Base-by-base conservation (phyloP, 2,329 filamentous ascomycete species). In the Colletotrichum abscissum region DNA sequence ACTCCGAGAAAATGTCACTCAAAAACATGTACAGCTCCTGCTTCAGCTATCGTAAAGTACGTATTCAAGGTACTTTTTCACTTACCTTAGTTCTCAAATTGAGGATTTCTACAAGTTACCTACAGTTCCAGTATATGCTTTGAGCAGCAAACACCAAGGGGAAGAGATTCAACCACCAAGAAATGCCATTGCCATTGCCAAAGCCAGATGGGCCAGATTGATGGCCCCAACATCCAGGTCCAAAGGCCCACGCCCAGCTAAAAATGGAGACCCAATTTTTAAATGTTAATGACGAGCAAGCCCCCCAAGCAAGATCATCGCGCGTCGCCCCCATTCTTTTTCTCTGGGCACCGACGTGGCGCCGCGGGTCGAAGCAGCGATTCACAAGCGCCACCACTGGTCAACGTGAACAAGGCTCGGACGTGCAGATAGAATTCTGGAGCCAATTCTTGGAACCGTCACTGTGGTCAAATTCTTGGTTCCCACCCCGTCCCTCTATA, bases 301-400 rank as follows among this genome's bases (percentile, higher is more conserved):
- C 38, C 22, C 58, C 59, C 65, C 59, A 52, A 38, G 26, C 69
- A 8, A 54, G 71, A 73, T 73, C 71, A 62, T 56, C 67, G 49
- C 33, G 49, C 35, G 56, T 46, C 22, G 58, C 52, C 54, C 56
- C 71, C 67, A 63, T 35, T 71, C 28, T 66, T 70, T 66, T 66
- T 62, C 56, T 71, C 71, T 73, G 60, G 71, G 62, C 67, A 62
- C 60, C 71, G 60, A 63, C 56, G 67, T 71, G 56, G 62, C 67
- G 63, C 42, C 56, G 67, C 62, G 35, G 28, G 42, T 26, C 49
- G 49, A 33, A n/a, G 64, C 28, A 16, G 49, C 57, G 33, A 55
- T 26, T 30, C 33, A 62, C 69, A 33, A 57, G 55, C 19, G 24
- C 26, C 22, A 16, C 8, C 28, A 59, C 16, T n/a, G 28, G 28